Evolutionary conservation across 83 land plant genomes (phyloP).

Genomic region (Picea mariana): DNA sequence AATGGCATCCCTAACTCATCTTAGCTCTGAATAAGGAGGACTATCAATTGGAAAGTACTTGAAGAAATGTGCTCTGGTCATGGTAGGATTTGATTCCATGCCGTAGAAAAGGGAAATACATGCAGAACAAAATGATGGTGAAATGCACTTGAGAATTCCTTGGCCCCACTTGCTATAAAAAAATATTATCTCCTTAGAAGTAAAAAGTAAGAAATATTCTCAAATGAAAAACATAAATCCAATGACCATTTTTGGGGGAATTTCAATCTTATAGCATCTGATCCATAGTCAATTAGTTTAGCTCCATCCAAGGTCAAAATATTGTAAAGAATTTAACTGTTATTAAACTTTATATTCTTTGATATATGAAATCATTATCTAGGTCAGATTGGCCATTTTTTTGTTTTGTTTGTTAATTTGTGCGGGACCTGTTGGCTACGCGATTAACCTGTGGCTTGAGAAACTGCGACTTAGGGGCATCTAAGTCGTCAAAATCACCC

Average conservation of each 20-base stretch:
- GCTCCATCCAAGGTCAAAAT: too few relatives aligned
- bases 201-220: conserved; percentile 57
- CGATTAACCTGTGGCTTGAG: too few relatives aligned
- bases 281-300: too few relatives aligned
- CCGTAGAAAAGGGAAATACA: conserved; percentile 27
- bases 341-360: too few relatives aligned
- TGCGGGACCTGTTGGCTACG: too few relatives aligned
- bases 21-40: conserved; percentile 25
- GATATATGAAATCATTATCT: too few relatives aligned
- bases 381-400: too few relatives aligned
- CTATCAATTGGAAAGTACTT: conserved; percentile 35
- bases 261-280: too few relatives aligned
- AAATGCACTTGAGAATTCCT: conserved; percentile 59
- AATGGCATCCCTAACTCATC: conserved; percentile 35
- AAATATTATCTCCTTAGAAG: conserved; percentile 55
- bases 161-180: conserved; percentile 57
- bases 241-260: conserved; percentile 53
- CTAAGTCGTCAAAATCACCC: too few relatives aligned
- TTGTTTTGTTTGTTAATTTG: too few relatives aligned
- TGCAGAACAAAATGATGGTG: conserved; percentile 46
- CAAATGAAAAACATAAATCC: conserved; percentile 61
- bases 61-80: conserved; percentile 20
- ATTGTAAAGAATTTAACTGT: too few relatives aligned
- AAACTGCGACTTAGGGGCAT: too few relatives aligned
- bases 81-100: conserved; percentile 23